These are phyloP conservation scores for Fraxinus dipetala DNA, from an alignment of 305 asterid species.

Conservation along the genomic window DNA sequence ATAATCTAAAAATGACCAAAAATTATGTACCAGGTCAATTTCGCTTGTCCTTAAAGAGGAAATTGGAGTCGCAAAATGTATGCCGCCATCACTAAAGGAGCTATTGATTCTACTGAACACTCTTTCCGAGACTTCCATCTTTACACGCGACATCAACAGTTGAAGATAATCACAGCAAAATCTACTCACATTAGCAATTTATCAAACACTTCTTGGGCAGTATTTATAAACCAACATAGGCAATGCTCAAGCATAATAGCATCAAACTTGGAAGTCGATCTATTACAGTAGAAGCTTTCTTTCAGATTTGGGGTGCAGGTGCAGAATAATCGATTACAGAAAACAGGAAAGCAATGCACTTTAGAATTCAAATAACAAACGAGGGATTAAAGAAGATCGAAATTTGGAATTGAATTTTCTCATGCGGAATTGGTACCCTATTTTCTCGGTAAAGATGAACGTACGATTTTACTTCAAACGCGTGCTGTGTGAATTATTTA, in stretches of 20 bases:
- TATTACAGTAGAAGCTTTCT: background rate
- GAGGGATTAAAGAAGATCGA: background rate
- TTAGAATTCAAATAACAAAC: background rate
- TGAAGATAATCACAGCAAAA: background rate
- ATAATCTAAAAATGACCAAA: background rate
- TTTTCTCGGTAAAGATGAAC: too few relatives aligned
- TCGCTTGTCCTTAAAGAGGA: slow-evolving; percentile 62
- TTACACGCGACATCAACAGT: slow-evolving; percentile 13
- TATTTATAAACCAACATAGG: background rate
- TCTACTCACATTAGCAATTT: slow-evolving; percentile 21
- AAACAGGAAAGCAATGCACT: background rate
- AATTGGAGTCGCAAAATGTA: slow-evolving; percentile 63
- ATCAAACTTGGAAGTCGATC: background rate
- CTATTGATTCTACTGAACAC: slow-evolving; percentile 48
- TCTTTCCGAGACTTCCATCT: slow-evolving; percentile 62
- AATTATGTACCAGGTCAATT: slow-evolving; percentile 60
- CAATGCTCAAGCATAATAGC: background rate
- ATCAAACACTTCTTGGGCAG: slow-evolving; percentile 30
- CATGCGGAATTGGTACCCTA: background rate
- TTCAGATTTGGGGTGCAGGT: background rate
- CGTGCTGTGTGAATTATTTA: too few relatives aligned
- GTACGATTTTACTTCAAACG: too few relatives aligned
- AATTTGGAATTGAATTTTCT: background rate
- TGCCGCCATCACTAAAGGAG: slow-evolving; percentile 58
- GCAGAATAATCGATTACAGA: background rate